These are phyloP conservation scores for Stephanocyclus meneghinianus DNA, from an alignment of 352 stramenopile species.

Conservation along the genomic window DNA sequence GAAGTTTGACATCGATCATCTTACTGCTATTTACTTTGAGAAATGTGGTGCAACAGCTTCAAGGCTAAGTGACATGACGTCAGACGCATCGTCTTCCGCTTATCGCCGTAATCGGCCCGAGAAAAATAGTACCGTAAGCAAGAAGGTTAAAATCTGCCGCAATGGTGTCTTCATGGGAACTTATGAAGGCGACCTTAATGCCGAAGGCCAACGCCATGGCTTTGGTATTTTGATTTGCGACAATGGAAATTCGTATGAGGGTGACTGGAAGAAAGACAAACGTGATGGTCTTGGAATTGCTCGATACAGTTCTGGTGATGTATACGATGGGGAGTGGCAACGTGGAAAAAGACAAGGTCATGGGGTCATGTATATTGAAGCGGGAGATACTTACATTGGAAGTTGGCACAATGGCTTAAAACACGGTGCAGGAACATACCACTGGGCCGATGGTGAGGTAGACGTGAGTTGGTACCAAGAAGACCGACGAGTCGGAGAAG, in stretches of 20 bases:
- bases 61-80: slow-evolving; percentile 47
- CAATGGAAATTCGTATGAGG: slow-evolving; percentile 73
- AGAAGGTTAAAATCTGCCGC: slow-evolving; percentile 61
- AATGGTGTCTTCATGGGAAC: slow-evolving; percentile 62
- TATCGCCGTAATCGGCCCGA: not conserved
- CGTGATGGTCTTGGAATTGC: slow-evolving; percentile 45
- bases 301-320: slow-evolving; percentile 40
- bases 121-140: slow-evolving; percentile 15
- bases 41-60: slow-evolving; percentile 42
- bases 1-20: slow-evolving; percentile 48
- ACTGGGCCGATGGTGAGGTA: slow-evolving; percentile 66
- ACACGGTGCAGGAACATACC: slow-evolving; percentile 73
- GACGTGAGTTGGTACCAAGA: slow-evolving; percentile 49
- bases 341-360: slow-evolving; percentile 64
- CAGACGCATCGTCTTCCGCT: slow-evolving; percentile 23
- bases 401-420: slow-evolving; percentile 74
- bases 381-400: slow-evolving; percentile 63
- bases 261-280: slow-evolving; percentile 75
- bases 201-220: slow-evolving; percentile 49
- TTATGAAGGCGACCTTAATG: slow-evolving; percentile 66
- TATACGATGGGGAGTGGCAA: slow-evolving; percentile 44
- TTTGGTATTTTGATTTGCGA: slow-evolving; percentile 72
- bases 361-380: slow-evolving; percentile 70
- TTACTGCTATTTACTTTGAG: slow-evolving; percentile 56
- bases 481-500: slow-evolving; percentile 38